Evolutionary conservation across 2,329 filamentous ascomycete genomes (phyloP), one percentile per base, ranked within the genome.

Genomic region (Davidsoniella neocaledoniae): DNA sequence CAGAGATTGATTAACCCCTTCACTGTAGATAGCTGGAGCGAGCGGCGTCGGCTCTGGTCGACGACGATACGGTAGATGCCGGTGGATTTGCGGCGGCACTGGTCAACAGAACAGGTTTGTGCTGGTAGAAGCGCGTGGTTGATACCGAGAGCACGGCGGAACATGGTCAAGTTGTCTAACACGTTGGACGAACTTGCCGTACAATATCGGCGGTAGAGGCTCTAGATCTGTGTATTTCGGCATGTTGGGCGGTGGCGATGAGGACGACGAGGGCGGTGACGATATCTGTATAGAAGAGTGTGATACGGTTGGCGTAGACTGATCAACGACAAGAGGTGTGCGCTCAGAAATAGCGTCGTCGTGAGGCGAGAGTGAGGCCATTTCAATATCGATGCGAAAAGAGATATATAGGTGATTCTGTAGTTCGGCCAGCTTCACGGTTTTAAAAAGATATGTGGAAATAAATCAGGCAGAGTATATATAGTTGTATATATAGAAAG

Each of bases 1-100:
- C 64, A 63, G 1, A 60, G 17, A 56, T 71, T 71, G 38, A 72
- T 59, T 8, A 70, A 44, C 0, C 57, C 50, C 37, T 62, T 62
- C 8, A 69, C 56, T 1, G 63, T 10, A 0, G 57, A 57, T 54
- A 65, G 66, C 50, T 64, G 61, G n/a, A 59, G 48, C 17, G 41
- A 38, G n/a, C 48, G 48, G 9, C 42, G 48, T n/a, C 8, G 29
- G 10, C 41, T 39, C 23, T 21, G n/a, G 14, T 17, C 17, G n/a
- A 45, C 33, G 8, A 50, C 33, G 7, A 45, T 26, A 7, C 44
- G 26, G 48, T 50, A 50, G 29, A 50, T 50, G 7, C 48, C 48
- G 16, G 41, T 43, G 4, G 48, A 44, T 43, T 40, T 43, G 14
- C 41, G 48, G 4, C 48, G 48, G 33, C 48, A 50, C 17, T 50